phyloP scores from a whole-genome alignment of 2,329 filamentous ascomycete genomes.

The Colletotrichum sp. region DNA sequence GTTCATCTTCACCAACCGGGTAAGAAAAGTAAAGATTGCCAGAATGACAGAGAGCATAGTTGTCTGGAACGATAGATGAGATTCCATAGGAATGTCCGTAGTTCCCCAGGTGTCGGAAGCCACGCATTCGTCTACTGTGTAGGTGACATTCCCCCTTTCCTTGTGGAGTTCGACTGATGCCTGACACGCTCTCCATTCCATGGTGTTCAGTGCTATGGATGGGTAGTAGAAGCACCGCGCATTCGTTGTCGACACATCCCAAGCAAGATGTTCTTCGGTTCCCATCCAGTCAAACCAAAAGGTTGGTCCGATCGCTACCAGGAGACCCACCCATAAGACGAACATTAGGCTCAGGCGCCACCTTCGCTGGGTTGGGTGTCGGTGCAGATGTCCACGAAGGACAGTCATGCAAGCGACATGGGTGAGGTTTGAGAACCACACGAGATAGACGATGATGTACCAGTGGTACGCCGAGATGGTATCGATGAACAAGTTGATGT shows the following conservation, averaged over 20 bases:
- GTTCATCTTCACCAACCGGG: neutral
- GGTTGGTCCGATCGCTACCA: neutral
- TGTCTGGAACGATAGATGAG: neutral
- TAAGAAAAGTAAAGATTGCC: neutral
- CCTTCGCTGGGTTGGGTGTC: neutral
- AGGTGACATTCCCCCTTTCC: neutral
- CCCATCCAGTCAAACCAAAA: neutral
- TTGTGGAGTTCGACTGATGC: neutral
- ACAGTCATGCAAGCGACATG: neutral
- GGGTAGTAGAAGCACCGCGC: neutral
- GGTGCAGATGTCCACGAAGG: neutral
- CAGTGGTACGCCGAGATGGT: neutral
- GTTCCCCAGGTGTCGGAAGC: neutral
- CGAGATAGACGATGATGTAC: neutral
- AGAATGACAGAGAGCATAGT: neutral
- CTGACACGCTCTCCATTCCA: neutral
- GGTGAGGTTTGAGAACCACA: neutral
- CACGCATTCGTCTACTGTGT: neutral
- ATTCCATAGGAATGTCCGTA: neutral
- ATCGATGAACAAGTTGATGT: neutral
- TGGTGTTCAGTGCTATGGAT: neutral
- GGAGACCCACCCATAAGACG: neutral
- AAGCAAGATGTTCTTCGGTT: neutral
- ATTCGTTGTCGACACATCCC: neutral
- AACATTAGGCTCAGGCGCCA: neutral